Evolutionary conservation across 768 basidiomycete genomes (phyloP), one percentile per base, ranked within the genome.

Genomic region (Trametes cingulata): DNA sequence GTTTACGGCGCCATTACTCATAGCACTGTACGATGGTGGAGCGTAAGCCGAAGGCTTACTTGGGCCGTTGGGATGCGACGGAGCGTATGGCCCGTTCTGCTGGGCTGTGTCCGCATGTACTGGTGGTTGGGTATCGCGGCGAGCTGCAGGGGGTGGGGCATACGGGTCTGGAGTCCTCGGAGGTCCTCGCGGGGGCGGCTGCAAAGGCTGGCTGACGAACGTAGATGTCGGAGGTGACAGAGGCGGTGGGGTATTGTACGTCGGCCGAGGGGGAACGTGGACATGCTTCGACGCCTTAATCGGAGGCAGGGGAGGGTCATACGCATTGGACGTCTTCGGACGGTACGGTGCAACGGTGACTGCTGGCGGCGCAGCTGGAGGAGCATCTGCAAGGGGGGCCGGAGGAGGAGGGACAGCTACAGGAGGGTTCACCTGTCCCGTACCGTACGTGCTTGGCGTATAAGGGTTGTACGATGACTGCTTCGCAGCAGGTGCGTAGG

Each of bases 241-340:
- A 15, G 58, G 58, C 9, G 58, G 52, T 6, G 54, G 53, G 25
- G 63, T 20, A 51, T 43, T 58, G 43, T 52, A 58, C 17, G 48
- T 54, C 43, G 24, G 48, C 1, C 56, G 54, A 25, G 65, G 53
- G 24, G 65, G 54, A 13, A 48, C 60, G 24, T 60, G 37, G 15
- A 68, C 68, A 48, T 78, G 74, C 50, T 70, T 75, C 35, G 74
- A 48, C 48, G 73, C 72, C 58, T 76, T 80, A 17, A 76, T 72
- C 1, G 85, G 78, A 39, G 83, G 83, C 58, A 91, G 82, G 33
- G 90, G 89, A 2, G 90, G 90, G 65, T 91, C 90, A 65, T 90
- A 91, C 1, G 89, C 90, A 64, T 90, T 88, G 14, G 76, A 78
- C 35, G 83, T 72, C 73, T 85, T 89, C 22, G 87, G 86, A 50